Evolutionary conservation across 2,329 filamentous ascomycete genomes (phyloP).

Genomic region (Diaporthe citrichinensis): DNA sequence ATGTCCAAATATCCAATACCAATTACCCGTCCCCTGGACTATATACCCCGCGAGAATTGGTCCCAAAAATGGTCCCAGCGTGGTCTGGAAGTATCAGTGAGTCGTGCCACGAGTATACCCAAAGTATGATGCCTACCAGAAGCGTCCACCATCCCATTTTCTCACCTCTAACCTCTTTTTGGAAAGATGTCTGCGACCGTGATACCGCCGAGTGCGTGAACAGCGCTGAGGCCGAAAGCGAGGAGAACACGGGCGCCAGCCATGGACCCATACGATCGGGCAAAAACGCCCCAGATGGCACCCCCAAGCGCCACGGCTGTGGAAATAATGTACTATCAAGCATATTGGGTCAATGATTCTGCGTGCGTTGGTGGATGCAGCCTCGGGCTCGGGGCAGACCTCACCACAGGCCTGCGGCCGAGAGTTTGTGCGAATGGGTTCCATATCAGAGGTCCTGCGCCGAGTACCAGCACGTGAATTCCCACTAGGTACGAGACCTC

Average conservation of each 20-base stretch:
- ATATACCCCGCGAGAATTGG: not conserved
- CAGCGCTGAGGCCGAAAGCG: not conserved
- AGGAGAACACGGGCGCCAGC: slow-evolving; percentile 8
- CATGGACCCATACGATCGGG: not conserved
- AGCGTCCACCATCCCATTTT: slow-evolving; percentile 15
- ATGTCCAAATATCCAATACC: slow-evolving; percentile 4
- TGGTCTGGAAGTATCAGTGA: not conserved
- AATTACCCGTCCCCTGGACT: not conserved
- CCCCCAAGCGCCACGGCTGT: not conserved
- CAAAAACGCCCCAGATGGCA: not conserved
- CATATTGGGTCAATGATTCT: not conserved
- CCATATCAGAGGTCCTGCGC: not conserved
- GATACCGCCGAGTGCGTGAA: not conserved
- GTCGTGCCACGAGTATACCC: rapidly evolving
- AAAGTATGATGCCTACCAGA: not conserved
- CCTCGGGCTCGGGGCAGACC: not conserved
- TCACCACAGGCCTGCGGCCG: not conserved
- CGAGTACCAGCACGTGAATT: not conserved
- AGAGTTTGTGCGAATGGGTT: slow-evolving; percentile 8
- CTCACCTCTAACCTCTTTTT: not conserved
- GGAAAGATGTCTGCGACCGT: not conserved
- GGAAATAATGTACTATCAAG: not conserved
- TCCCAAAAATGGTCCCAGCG: not conserved
- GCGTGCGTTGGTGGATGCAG: rapidly evolving
- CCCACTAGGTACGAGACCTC: not conserved